Percentiles rank a stretch among this genome's conserved stretches.
Evolutionary conservation across 495 filamentous ascomycete genomes (phyloP).

Genomic region (Thozetella sp.): DNA sequence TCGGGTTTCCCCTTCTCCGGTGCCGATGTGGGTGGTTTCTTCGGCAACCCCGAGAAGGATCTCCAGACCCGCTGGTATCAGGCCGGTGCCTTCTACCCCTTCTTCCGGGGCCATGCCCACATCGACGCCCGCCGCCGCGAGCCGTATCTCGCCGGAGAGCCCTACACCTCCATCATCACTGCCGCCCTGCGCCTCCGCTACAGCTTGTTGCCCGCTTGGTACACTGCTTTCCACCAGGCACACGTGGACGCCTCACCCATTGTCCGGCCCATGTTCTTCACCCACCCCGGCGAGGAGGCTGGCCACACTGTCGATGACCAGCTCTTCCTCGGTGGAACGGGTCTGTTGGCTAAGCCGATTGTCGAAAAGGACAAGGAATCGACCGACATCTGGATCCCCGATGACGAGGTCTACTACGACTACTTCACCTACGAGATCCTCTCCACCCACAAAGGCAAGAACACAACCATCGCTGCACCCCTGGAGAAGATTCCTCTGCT

Average conservation of each 20-base stretch:
- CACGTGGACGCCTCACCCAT: constrained; percentile 82
- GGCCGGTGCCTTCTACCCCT: constrained; percentile 95
- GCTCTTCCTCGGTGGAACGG: constrained; percentile 84
- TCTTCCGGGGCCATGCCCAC: constrained; percentile 98
- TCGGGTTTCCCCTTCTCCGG: constrained; percentile 92
- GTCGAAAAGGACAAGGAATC: constrained; percentile 70
- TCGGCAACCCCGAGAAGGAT: constrained; percentile 91
- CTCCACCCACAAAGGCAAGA: constrained; percentile 64
- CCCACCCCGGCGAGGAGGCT: constrained; percentile 82
- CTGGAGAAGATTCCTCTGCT: constrained; percentile 84
- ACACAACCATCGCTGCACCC: constrained; percentile 70
- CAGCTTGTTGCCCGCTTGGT: constrained; percentile 89
- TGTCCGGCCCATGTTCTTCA: constrained; percentile 87
- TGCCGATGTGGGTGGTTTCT: constrained; percentile 97
- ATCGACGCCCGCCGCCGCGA: constrained; percentile 94
- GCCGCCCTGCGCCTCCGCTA: constrained; percentile 88
- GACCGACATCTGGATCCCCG: constrained; percentile 84
- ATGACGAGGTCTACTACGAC: constrained; percentile 87
- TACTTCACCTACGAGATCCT: constrained; percentile 86
- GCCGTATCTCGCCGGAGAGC: constrained; percentile 85
- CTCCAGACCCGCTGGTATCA: constrained; percentile 95
- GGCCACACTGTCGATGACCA: constrained; percentile 91
- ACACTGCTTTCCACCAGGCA: constrained; percentile 93
- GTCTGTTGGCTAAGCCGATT: constrained; percentile 87
- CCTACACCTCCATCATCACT: constrained; percentile 82